Evolutionary conservation across 495 filamentous ascomycete genomes (phyloP).

Genomic region (Penicillium nucicola): DNA sequence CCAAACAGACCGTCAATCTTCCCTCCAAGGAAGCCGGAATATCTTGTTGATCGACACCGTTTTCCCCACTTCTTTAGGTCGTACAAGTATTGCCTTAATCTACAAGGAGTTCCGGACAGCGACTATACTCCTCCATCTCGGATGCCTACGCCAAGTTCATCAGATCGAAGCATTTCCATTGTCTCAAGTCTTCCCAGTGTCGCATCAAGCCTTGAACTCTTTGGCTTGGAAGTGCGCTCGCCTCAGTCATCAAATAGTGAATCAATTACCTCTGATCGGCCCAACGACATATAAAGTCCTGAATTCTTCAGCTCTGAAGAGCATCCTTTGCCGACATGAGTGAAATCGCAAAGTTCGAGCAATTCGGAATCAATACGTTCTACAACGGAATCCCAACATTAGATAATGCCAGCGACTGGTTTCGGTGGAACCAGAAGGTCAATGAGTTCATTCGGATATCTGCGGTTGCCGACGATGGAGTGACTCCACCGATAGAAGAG

Average conservation of each 20-base stretch:
- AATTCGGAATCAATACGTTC: no score
- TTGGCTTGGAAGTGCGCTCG: constrained; percentile 2
- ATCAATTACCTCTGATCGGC: no score
- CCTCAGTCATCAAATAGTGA: background rate
- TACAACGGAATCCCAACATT: no score
- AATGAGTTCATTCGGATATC: no score
- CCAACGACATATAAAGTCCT: background rate
- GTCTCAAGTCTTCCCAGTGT: background rate
- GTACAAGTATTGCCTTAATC: background rate
- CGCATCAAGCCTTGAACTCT: constrained; percentile 6
- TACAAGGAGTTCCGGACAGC: background rate
- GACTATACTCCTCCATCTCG: background rate
- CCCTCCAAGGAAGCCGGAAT: constrained; percentile 2
- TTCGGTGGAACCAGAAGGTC: no score
- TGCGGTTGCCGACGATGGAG: no score
- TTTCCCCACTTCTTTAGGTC: constrained; percentile 8
- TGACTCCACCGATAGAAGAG: no score
- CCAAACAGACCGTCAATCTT: constrained; percentile 4
- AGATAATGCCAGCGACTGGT: no score
- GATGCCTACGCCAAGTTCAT: background rate
- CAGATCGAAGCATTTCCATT: background rate
- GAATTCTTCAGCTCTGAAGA: no score
- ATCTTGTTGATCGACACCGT: constrained; percentile 2
- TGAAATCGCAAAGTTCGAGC: no score
- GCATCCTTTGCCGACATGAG: no score